Conservation (phyloP, 441 rosid genomes). For the Omphalea diandra region DNA sequence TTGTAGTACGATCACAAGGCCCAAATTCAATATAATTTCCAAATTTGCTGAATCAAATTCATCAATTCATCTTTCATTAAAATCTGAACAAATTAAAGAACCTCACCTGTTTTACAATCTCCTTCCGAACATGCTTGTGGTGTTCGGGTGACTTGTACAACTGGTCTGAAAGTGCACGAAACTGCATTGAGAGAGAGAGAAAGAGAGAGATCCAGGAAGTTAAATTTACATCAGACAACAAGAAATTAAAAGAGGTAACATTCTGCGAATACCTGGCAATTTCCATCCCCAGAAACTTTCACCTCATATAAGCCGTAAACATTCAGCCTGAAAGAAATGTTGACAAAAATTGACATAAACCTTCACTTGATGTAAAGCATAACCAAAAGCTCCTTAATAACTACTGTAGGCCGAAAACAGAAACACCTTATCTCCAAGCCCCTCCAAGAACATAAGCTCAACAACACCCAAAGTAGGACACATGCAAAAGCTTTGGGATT, state of each 20-base stretch:
- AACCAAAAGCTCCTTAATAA: constrained; percentile 8
- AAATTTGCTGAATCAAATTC: neutral
- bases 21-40: constrained; percentile 2
- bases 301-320: constrained; percentile 80
- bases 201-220: neutral
- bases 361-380: constrained; percentile 4
- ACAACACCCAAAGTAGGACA: neutral
- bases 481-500: neutral
- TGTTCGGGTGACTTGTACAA: constrained; percentile 78
- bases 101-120: constrained; percentile 77
- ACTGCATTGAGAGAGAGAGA: constrained; percentile 43
- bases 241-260: constrained; percentile 11
- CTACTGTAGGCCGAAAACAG: neutral
- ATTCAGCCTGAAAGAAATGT: constrained; percentile 51
- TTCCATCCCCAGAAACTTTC: constrained; percentile 95
- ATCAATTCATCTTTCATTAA: neutral
- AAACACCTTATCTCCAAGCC: neutral
- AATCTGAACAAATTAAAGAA: constrained; percentile 19
- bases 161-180: constrained; percentile 95
- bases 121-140: constrained; percentile 88
- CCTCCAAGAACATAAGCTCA: neutral
- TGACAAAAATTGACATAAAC: constrained; percentile 16
- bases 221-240: neutral
- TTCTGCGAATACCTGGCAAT: constrained; percentile 72
- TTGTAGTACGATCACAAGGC: neutral